Evolutionary conservation across 768 basidiomycete genomes (phyloP).

Genomic region (Harrya chromipes): DNA sequence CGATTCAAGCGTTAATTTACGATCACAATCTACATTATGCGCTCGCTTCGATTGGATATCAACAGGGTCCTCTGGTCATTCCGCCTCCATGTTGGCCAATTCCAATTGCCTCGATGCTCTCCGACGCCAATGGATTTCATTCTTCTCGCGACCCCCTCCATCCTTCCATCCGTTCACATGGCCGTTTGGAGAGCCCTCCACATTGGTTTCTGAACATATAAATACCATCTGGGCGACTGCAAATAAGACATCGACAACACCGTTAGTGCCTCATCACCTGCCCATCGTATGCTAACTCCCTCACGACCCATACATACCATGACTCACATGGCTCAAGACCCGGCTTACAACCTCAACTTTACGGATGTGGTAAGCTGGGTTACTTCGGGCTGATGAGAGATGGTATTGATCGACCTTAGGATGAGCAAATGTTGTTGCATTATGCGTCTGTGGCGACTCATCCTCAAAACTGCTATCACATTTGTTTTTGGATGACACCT

Average conservation of each 20-base stretch:
- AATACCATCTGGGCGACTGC: constrained; percentile 11
- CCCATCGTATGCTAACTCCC: neutral
- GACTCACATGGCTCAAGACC: neutral
- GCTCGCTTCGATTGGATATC: constrained; percentile 5
- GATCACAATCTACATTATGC: neutral
- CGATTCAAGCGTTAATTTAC: constrained; percentile 3
- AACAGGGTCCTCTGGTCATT: constrained; percentile 7
- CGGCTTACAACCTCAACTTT: constrained; percentile 8
- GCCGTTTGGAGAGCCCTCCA: constrained; percentile 18
- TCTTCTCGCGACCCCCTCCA: constrained; percentile 10
- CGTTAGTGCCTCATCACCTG: neutral
- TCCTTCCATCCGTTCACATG: constrained; percentile 13
- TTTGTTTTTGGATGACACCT: too few relatives aligned
- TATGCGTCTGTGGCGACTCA: too few relatives aligned
- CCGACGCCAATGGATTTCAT: constrained; percentile 15
- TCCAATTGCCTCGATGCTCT: constrained; percentile 10
- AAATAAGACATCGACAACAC: constrained; percentile 6
- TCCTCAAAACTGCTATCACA: too few relatives aligned
- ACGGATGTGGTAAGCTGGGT: constrained; percentile 6
- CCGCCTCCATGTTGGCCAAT: constrained; percentile 9
- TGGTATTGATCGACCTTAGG: constrained; percentile 11
- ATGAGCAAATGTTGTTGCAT: too few relatives aligned
- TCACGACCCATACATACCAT: constrained; percentile 1
- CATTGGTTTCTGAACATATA: constrained; percentile 11
- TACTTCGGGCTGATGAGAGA: neutral